Conservation (phyloP, 2,329 filamentous ascomycete species). For the Pseudodiploospora longispora region DNA sequence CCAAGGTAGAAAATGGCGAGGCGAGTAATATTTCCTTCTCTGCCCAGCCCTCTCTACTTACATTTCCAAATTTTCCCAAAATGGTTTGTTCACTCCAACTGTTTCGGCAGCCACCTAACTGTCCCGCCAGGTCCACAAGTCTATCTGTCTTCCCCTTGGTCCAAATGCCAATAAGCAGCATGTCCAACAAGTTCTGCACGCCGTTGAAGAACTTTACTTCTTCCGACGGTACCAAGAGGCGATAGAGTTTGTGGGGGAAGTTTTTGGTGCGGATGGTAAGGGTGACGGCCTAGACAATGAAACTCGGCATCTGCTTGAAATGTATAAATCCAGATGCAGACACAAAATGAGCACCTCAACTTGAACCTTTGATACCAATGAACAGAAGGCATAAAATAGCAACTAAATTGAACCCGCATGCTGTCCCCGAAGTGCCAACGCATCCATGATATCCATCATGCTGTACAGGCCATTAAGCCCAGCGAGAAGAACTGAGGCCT, state of each 20-base stretch:
- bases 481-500: constrained; percentile 12
- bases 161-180: constrained; percentile 34
- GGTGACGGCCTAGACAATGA: constrained; percentile 34
- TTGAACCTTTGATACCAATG: not conserved
- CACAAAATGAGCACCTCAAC: constrained; percentile 18
- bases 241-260: constrained; percentile 28
- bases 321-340: constrained; percentile 36
- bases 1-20: constrained; percentile 47
- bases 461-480: constrained; percentile 5
- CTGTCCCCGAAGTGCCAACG: too few species aligned
- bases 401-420: not conserved
- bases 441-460: too few species aligned
- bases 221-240: constrained; percentile 39
- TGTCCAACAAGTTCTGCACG: constrained; percentile 44
- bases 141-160: constrained; percentile 32
- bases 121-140: constrained; percentile 33
- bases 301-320: constrained; percentile 28
- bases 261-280: constrained; percentile 23
- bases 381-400: not conserved
- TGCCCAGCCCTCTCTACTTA: not conserved
- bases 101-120: not conserved
- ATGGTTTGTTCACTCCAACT: not conserved
- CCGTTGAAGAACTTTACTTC: constrained; percentile 51
- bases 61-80: not conserved
- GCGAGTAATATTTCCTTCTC: constrained; percentile 27